Evolutionary conservation across 495 filamentous ascomycete species (phyloP).

Genomic region (Parachaetomium inaequale): DNA sequence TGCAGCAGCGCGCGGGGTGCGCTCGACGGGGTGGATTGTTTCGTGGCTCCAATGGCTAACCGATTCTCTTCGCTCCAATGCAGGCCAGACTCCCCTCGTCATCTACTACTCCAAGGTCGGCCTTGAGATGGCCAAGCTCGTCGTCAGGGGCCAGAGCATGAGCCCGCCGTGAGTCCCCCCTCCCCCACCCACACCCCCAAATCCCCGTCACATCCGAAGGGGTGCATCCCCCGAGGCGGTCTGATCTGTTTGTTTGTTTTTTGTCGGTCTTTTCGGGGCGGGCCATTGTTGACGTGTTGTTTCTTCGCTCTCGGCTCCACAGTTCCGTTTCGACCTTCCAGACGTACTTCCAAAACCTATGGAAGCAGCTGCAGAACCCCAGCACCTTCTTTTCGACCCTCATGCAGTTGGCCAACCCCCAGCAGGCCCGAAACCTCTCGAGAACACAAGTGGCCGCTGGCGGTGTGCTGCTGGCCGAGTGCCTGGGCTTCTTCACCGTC

Average conservation of each 20-base stretch:
- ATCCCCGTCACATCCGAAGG: neutral
- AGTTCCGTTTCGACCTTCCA: slow-evolving; percentile 81
- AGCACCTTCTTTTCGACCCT: slow-evolving; percentile 38
- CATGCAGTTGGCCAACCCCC: slow-evolving; percentile 48
- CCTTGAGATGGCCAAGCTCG: slow-evolving; percentile 78
- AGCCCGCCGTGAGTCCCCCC: slow-evolving; percentile 73
- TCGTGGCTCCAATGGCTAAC: slow-evolving; percentile 18
- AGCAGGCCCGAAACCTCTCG: slow-evolving; percentile 65
- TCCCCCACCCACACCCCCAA: neutral
- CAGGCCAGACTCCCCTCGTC: slow-evolving; percentile 80
- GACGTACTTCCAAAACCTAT: slow-evolving; percentile 72
- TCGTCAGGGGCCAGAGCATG: slow-evolving; percentile 89
- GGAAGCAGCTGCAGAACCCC: slow-evolving; percentile 67
- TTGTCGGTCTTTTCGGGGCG: neutral
- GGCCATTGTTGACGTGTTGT: slow-evolving; percentile 28
- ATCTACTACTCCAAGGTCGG: slow-evolving; percentile 90
- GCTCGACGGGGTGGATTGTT: neutral
- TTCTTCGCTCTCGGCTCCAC: slow-evolving; percentile 3
- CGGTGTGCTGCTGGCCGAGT: slow-evolving; percentile 78
- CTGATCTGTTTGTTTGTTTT: neutral
- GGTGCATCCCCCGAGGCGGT: neutral
- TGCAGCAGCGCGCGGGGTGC: neutral
- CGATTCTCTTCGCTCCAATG: neutral
- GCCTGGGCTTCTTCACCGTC: slow-evolving; percentile 94
- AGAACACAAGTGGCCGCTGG: slow-evolving; percentile 61